Base-by-base conservation (phyloP, 2,329 filamentous ascomycete genomes). In the Phialophora expanda region DNA sequence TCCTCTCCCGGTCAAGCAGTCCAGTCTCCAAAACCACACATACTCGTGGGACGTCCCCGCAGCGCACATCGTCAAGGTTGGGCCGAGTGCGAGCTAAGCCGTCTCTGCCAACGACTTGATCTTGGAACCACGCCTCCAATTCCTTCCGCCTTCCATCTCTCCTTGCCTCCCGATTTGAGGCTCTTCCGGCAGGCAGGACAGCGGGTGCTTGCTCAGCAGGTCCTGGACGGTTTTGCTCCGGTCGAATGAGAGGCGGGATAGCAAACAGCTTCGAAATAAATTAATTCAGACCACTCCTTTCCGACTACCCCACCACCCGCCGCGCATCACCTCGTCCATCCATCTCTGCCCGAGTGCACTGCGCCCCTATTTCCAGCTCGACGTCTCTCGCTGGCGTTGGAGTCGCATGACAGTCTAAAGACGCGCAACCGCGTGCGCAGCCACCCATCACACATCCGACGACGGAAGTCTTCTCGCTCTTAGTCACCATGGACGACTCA, bases 401-500 rank as follows among this genome's bases (percentile, higher is more conserved):
- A 38, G 20, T 60, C 65, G 65, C 61, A 69, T 69, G 67, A 46
- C 24, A 53, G 24, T 57, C 60, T 56, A 32, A 68, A 55, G 34
- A 44, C 22, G 48, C 14, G 66, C 66, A 54, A 48, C 53, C 60
- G 66, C 60, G 56, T 61, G 61, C 58, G 58, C 60, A 62, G 38
- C 55, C 44, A 38, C 54, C n/a, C 22, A 4, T n/a, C 38, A 44
- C 20, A 30, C 53, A 55, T 46, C 30, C 34, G 46, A 48, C 12
- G 3, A 46, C 28, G 58, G 58, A 53, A 44, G 20, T 50, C 56
- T 20, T 53, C 22, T 34, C 41, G 38, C 44, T 53, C 63, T 64
- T 66, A 63, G 63, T 65, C 65, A 67, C 62, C 65, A 69, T 69
- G 67, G 66, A 62, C 62, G 55, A 64, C 61, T 62, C 61, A 59